These are phyloP conservation scores for Phyllostachys edulis DNA, from an alignment of 176 grass and related monocot genomes.

Conservation along the genomic window DNA sequence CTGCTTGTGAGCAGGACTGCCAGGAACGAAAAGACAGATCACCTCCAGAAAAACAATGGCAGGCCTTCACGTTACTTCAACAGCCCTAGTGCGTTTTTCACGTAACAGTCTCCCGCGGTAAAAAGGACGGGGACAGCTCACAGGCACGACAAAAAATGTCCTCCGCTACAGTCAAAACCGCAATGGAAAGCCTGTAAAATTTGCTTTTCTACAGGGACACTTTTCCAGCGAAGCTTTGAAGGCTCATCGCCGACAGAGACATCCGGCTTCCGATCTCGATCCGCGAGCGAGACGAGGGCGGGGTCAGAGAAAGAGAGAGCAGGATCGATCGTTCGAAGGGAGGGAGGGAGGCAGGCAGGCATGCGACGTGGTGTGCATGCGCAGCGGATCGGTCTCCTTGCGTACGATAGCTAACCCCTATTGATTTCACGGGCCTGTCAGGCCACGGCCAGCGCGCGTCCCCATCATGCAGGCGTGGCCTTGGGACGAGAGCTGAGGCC, in stretches of 20 bases:
- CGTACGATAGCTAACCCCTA: not conserved
- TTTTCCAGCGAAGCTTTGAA: not conserved
- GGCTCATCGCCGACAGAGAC: slow-evolving; percentile 13
- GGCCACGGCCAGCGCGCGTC: not conserved
- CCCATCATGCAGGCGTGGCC: not conserved
- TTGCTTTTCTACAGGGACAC: not conserved
- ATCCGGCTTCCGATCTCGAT: not conserved
- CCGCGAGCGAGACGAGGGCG: not conserved
- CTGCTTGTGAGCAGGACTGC: not conserved
- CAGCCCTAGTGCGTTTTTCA: not conserved
- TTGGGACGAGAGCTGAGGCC: not conserved
- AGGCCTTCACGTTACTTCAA: not conserved
- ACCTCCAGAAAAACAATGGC: not conserved
- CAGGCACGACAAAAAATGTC: not conserved
- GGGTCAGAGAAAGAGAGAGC: not conserved
- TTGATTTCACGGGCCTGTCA: not conserved
- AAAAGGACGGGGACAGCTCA: not conserved
- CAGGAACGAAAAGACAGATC: not conserved
- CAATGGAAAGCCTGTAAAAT: not conserved
- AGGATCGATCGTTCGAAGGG: not conserved
- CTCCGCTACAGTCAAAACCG: not conserved
- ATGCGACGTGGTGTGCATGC: slow-evolving; percentile 30
- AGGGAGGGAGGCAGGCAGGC: not conserved
- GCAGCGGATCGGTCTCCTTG: not conserved
- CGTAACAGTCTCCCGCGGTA: not conserved